phyloP scores from a whole-genome alignment of 2,329 filamentous ascomycete genomes.

The Aspergillus hiratsukae region DNA sequence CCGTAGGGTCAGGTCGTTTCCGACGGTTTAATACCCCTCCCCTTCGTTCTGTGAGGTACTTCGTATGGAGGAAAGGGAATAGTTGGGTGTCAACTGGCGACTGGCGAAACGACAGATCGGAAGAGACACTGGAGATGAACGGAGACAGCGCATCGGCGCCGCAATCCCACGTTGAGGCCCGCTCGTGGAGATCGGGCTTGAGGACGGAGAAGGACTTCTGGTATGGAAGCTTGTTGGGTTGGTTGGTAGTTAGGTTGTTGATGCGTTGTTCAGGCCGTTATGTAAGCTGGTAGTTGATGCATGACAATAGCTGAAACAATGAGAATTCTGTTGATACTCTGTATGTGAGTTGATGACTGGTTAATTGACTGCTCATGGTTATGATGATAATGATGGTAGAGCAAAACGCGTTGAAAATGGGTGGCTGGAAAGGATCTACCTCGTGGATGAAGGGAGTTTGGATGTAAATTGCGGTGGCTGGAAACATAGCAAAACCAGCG shows the following conservation, averaged over 20 bases:
- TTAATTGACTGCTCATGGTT: not conserved
- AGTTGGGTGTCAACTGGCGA: not conserved
- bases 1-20: not conserved
- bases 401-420: constrained; percentile 7
- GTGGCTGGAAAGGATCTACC: constrained; percentile 1
- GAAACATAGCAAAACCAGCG: constrained; percentile 3
- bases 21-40: no score
- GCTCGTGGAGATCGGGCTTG: not conserved
- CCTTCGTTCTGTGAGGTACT: no score
- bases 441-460: not conserved
- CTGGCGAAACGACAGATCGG: not conserved
- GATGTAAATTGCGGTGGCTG: constrained; percentile 19
- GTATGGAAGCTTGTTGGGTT: not conserved
- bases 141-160: constrained; percentile 10
- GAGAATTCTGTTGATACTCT: not conserved
- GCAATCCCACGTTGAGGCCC: not conserved
- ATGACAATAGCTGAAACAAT: not conserved
- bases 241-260: not conserved
- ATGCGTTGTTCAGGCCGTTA: not conserved
- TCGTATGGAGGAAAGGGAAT: not conserved
- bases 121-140: not conserved
- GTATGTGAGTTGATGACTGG: no score
- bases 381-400: not conserved
- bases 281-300: not conserved
- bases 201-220: not conserved